Base-by-base conservation (phyloP, 2,329 filamentous ascomycete species). In the Colletotrichum navitas region DNA sequence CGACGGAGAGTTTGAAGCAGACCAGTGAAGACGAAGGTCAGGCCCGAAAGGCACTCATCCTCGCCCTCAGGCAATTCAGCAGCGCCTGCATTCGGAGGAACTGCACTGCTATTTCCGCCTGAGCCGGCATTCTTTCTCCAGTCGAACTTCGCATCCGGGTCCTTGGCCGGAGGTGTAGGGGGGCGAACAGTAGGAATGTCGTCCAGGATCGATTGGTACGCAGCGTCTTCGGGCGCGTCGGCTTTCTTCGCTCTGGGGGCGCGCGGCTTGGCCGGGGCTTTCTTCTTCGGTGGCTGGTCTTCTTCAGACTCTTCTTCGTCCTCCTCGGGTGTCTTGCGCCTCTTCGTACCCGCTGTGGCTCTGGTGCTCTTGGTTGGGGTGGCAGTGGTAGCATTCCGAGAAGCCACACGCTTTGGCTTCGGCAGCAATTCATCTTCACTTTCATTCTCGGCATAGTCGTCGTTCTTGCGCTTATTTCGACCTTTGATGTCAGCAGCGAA, bases 1-100 rank as follows among this genome's bases (percentile, higher is more conserved):
- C 96, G 91, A 55, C 93, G 91, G 68, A 98, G 88, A 0, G 89
- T 91, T 72, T 93, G 89, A 49, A 98, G 85, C 32, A 98, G 87
- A 32, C 96, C 96, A 0, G 97, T 99, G 77, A 99, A 99, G 36
- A 99, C 96, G 78, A 99, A 99, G 0, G 90, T 93, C 66, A 98
- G 86, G 0, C 97, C 96, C 66, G 91, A 91, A 67, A 99, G 88
- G 79, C 96, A 99, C 76, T 98, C 97, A 14, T 96, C 93, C 63
- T 91, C 91, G 10, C 96, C 96, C 26, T 89, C 88, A 0, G 96
- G 96, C 61, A 98, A 83, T 21, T 97, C 94, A 39, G 86, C 89
- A 12, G 87, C 83, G 14, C 90, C 90, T 29, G 88, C 85, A 60
- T 88, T 87, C 10, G 89, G 88, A 24, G 93, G 89, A 26, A 90